Evolutionary conservation across 176 grass and related monocot species (phyloP).

Genomic region (Musa troglodytarum): DNA sequence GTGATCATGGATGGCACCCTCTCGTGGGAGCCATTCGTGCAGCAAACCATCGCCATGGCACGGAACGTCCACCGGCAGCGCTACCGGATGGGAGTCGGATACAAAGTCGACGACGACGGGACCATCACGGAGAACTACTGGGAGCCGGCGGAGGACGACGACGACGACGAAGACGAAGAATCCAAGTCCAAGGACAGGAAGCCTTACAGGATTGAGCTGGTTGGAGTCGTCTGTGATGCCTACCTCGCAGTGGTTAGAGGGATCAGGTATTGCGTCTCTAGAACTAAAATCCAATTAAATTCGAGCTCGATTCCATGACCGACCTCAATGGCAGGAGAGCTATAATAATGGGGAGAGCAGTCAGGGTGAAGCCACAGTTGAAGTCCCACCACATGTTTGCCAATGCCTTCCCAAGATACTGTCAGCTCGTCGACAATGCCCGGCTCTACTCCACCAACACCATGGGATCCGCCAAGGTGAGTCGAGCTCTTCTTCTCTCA

Average conservation of each 20-base stretch:
- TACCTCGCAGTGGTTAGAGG: constrained; percentile 84
- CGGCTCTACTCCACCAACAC: constrained; percentile 82
- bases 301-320: background rate
- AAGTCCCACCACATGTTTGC: constrained; percentile 86
- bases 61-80: constrained; percentile 64
- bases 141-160: constrained; percentile 40
- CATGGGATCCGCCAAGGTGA: constrained; percentile 56
- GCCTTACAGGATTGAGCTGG: constrained; percentile 85
- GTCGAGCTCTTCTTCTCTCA: background rate
- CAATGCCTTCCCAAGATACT: constrained; percentile 54
- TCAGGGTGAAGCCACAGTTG: constrained; percentile 81
- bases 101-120: constrained; percentile 66
- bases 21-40: constrained; percentile 90
- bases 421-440: constrained; percentile 58
- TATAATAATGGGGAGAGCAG: constrained; percentile 66
- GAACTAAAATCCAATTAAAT: background rate
- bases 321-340: constrained; percentile 19
- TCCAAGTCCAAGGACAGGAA: constrained; percentile 13
- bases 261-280: constrained; percentile 42
- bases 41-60: constrained; percentile 80
- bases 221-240: constrained; percentile 76
- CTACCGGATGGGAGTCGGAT: constrained; percentile 84
- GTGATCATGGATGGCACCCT: constrained; percentile 97
- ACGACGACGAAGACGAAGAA: background rate
- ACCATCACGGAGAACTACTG: constrained; percentile 72